These are phyloP conservation scores for Entrophospora sp. DNA, from an alignment of 192 early-diverging fungal species.

Conservation along the genomic window DNA sequence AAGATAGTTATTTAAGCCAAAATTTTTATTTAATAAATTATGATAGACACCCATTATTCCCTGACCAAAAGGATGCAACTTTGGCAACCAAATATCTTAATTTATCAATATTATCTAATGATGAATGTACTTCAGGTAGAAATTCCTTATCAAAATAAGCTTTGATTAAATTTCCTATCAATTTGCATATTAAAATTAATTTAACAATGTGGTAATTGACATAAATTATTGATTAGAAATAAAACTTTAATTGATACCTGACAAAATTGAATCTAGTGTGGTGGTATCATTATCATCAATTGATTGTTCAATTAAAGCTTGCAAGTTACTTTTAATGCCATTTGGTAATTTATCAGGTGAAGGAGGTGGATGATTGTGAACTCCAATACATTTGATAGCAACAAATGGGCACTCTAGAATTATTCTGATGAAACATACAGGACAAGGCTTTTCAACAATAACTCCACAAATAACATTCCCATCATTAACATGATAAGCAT, in stretches of 20 bases:
- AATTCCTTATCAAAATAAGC: neutral
- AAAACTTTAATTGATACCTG: too few relatives aligned
- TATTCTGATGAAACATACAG: neutral
- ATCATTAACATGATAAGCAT: too few relatives aligned
- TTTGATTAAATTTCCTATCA: neutral
- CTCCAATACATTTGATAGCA: neutral
- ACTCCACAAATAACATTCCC: too few relatives aligned
- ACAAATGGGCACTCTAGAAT: neutral
- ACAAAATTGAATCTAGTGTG: neutral
- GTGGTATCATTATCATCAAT: neutral
- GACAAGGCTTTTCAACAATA: neutral
- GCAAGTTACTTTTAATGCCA: neutral
- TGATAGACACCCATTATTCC: neutral
- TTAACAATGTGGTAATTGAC: too few relatives aligned
- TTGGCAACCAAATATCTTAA: neutral
- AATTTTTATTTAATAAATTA: neutral
- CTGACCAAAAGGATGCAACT: neutral
- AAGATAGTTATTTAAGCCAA: neutral
- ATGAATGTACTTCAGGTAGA: neutral
- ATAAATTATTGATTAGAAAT: neutral
- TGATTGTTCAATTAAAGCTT: neutral
- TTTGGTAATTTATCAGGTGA: too few relatives aligned
- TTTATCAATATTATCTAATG: neutral
- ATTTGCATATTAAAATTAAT: neutral
- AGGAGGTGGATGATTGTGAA: neutral